Conservation (phyloP, 352 stramenopile species). For the Peronospora tabacina region DNA sequence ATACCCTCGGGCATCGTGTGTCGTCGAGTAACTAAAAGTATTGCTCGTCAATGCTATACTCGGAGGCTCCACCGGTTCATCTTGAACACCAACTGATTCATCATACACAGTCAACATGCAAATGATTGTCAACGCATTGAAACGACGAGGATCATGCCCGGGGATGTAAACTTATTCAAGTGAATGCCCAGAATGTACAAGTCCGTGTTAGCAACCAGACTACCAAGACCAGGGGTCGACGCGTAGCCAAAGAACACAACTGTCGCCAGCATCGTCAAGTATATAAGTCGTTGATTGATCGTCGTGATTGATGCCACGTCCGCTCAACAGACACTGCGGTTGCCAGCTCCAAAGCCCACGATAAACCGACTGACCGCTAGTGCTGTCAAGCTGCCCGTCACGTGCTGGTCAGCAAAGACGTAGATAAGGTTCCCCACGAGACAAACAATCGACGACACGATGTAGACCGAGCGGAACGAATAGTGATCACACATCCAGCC, state of each 20-base stretch:
- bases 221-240: slow-evolving; percentile 53
- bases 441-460: slow-evolving; percentile 59
- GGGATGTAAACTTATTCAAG: slow-evolving; percentile 61
- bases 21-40: slow-evolving; percentile 37
- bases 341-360: slow-evolving; percentile 62
- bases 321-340: slow-evolving; percentile 61
- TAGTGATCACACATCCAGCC: slow-evolving; percentile 75
- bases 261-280: slow-evolving; percentile 56
- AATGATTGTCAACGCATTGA: slow-evolving; percentile 52
- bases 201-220: slow-evolving; percentile 46
- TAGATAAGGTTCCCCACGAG: slow-evolving; percentile 63
- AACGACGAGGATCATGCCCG: slow-evolving; percentile 45
- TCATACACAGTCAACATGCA: slow-evolving; percentile 58
- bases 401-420: slow-evolving; percentile 49
- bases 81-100: slow-evolving; percentile 33
- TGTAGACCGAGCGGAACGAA: slow-evolving; percentile 67
- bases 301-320: slow-evolving; percentile 62
- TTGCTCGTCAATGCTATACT: too few relatives aligned
- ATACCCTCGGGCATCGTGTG: slow-evolving; percentile 42
- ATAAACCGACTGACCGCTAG: slow-evolving; percentile 54
- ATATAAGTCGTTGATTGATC: slow-evolving; percentile 58
- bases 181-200: slow-evolving; percentile 43
- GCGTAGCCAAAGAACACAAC: slow-evolving; percentile 72
- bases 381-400: slow-evolving; percentile 42
- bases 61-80: slow-evolving; percentile 42